Conservation (phyloP, 2,329 filamentous ascomycete species). For the Chrysosphaeria jannelii region DNA sequence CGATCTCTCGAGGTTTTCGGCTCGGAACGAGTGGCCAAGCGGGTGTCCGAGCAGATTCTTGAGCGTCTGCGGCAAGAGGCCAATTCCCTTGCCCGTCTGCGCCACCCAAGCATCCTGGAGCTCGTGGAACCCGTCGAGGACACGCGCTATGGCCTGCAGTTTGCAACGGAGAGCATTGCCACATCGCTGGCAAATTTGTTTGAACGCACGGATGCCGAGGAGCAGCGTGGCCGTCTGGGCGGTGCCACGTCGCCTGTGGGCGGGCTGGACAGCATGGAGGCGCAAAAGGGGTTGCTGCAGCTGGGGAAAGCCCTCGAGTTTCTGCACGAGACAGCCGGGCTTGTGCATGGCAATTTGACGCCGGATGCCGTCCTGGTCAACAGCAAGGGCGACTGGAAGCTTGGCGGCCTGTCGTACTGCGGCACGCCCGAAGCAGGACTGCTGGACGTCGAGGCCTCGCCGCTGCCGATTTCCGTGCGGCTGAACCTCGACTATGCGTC, state of each 20-base stretch:
- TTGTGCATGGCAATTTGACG: conserved; percentile 84
- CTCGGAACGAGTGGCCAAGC: too few species aligned
- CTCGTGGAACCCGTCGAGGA: conserved; percentile 89
- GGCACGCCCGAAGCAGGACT: conserved; percentile 61
- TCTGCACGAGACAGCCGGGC: conserved; percentile 7
- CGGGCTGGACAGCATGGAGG: conserved; percentile 80
- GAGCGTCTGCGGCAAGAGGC: conserved; percentile 82
- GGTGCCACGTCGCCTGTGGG: too few species aligned
- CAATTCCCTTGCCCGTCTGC: conserved; percentile 55
- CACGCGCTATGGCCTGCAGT: conserved; percentile 71
- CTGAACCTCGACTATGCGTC: conserved; percentile 81
- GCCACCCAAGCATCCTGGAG: conserved; percentile 79
- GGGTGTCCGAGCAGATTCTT: conserved; percentile 62
- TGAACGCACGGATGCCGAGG: conserved; percentile 68
- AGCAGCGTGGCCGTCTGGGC: conserved; percentile 27
- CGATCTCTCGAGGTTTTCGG: too few species aligned
- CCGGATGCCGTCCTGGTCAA: conserved; percentile 87
- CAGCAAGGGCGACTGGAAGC: conserved; percentile 96
- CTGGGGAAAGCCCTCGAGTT: conserved; percentile 14
- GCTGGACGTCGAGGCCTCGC: conserved; percentile 57
- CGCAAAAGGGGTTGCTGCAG: conserved; percentile 85
- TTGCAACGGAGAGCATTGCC: conserved; percentile 76
- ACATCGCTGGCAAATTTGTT: conserved; percentile 61
- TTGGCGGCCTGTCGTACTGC: conserved; percentile 77
- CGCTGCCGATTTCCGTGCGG: conserved; percentile 58